Evolutionary conservation across 805 yeast genomes (phyloP), one percentile per base, ranked within the genome.

Genomic region (Pichia phayaonensis): DNA sequence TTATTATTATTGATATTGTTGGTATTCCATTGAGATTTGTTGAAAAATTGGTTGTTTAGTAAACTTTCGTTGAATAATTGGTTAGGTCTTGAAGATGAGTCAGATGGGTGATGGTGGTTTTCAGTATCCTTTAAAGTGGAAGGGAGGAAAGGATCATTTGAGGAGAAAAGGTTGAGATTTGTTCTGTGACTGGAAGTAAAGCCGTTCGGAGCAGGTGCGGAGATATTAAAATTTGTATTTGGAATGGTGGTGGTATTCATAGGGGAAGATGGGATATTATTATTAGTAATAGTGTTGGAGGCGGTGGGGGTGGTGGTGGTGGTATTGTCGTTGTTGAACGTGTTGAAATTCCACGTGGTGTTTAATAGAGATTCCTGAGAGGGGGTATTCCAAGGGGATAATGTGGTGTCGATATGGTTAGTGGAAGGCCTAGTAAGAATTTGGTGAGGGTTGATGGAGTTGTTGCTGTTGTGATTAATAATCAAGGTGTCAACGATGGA

Each of bases 111-210:
- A 16, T 4, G 3, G 11, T 16, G 10, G 7, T 3, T 6, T 2
- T 34, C 38, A 11, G 10, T 1, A 34, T 34, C 38, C 21, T 44
- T 31, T 16, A 48, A 44, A 44, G 36, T 36, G 11, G 31, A 31
- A 24, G 51, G 51, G 16, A 48, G 22, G 23, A 48, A 48, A 4
- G 51, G 51, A 31, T 48, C 51, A n/a, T 45, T 40, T 10, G 34
- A n/a, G 5, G 51, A 38, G 58, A 64, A 48, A 58, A 64, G 18
- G 58, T 59, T 39, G 58, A 60, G 54, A 38, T 42, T 54, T 61
- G 36, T 41, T 43, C 49, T 46, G 59, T 66, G 44, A 58, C 63
- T 49, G 58, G 63, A 21, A 56, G 52, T 45, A 29, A 24, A 24
- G 27, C 27, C 27, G 27, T 27, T 7, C 4, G 31, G 31, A 8